Evolutionary conservation across 2,329 filamentous ascomycete genomes (phyloP), one percentile per base, ranked within the genome.

Genomic region (Diaporthe sp.): DNA sequence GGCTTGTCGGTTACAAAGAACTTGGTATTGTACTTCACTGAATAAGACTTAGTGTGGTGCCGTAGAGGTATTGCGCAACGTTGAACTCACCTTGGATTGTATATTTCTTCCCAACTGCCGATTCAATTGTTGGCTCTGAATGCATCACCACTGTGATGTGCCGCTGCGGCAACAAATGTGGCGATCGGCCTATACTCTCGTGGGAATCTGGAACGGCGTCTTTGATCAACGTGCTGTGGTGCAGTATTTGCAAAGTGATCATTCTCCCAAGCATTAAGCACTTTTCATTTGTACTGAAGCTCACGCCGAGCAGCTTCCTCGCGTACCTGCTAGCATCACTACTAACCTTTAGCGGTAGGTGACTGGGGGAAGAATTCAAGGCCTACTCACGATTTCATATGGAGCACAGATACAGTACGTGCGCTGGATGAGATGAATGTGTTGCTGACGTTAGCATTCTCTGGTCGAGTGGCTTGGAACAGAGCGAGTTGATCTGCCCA

Each of bases 361-460:
- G 10, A 8, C 4, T 6, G 4, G 17, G 1, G 20, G 10, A 51
- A 17, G 4, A 20, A 39, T 5, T 13, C 4, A 3, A 8, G 20
- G 28, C 1, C 7, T n/a, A 60, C 57, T 60, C 22, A 31, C 57
- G 57, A 60, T 60, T 60, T 60, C 57, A 60, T 60, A 15, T 60
- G 57, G 12, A 60, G 31, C 17, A 60, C 13, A 10, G 57, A 60
- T 9, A 37, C 31, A 37, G 31, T 60, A 15, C 13, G 9, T 10
- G 12, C 4, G 9, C 12, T 9, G 28, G 34, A 34, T n/a, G 34
- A 60, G 31, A 60, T 37, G 3, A 37, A 31, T 1, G 57, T 37
- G 31, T 60, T 39, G 3, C 20, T n/a, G 20, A 22, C 31, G 12
- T n/a, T 22, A 13, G 8, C 3, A 4, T n/a, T 22, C 31, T 39